phyloP scores from a whole-genome alignment of 2,329 filamentous ascomycete species.

The Colletotrichum truncatum region DNA sequence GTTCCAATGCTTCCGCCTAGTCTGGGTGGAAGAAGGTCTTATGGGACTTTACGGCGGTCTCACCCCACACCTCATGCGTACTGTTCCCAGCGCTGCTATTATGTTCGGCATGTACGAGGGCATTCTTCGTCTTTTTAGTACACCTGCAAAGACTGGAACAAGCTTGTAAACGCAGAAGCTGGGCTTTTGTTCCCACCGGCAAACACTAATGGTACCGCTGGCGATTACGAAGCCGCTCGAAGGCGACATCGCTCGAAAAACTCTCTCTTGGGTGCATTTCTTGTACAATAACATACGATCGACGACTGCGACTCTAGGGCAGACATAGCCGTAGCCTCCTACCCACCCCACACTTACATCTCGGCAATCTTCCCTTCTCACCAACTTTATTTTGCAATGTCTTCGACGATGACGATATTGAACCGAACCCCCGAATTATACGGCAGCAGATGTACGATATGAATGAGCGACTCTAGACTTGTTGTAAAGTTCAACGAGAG shows the following conservation, averaged over 20 bases:
- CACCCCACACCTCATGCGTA: conserved; percentile 89
- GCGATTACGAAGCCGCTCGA: not conserved
- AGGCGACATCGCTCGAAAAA: not conserved
- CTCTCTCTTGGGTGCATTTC: not conserved
- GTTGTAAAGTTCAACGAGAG: not conserved
- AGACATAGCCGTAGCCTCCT: not conserved
- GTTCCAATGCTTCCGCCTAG: conserved; percentile 85
- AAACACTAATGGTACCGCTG: not conserved
- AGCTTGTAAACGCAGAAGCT: not conserved
- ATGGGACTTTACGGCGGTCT: conserved; percentile 88
- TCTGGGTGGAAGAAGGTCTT: conserved; percentile 90
- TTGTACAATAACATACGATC: conserved; percentile 10
- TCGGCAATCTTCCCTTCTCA: not conserved
- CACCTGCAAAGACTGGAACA: conserved; percentile 19
- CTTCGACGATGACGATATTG: not conserved
- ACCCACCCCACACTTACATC: not conserved
- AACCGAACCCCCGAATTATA: not conserved
- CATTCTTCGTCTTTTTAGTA: conserved; percentile 58
- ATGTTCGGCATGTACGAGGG: conserved; percentile 91
- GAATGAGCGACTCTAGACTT: not conserved
- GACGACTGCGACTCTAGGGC: not conserved
- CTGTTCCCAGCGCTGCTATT: conserved; percentile 91
- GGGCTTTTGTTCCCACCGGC: not conserved
- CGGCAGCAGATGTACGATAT: not conserved
- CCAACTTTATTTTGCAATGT: not conserved